Percentiles rank a stretch among this genome's conserved stretches.
phyloP scores from a whole-genome alignment of 305 asterid species.

The Lippia alba region DNA sequence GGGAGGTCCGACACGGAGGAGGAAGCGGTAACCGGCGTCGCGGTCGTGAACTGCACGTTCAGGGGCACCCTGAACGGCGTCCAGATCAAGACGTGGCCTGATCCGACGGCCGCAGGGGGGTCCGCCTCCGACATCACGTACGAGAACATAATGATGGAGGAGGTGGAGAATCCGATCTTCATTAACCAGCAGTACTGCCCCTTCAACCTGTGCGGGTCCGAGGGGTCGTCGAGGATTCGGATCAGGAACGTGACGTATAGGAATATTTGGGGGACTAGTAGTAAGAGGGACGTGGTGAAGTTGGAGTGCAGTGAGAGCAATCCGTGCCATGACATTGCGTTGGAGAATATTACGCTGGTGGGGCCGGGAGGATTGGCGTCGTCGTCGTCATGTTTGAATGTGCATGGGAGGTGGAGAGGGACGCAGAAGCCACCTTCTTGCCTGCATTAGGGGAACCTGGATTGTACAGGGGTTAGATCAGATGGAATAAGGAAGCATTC shows the following conservation, averaged over 20 bases:
- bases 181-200: constrained; percentile 59
- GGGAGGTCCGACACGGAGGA: constrained; percentile 36
- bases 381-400: constrained; percentile 37
- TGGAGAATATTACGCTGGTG: constrained; percentile 34
- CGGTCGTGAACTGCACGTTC: constrained; percentile 43
- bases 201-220: constrained; percentile 24
- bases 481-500: too few species aligned
- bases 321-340: constrained; percentile 38
- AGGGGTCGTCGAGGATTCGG: constrained; percentile 41
- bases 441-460: constrained; percentile 13
- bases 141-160: constrained; percentile 33
- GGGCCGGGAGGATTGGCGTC: constrained; percentile 35
- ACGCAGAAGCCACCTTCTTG: constrained; percentile 37
- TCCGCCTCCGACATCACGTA: constrained; percentile 38
- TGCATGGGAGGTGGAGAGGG: constrained; percentile 29
- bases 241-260: constrained; percentile 36
- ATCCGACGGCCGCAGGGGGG: constrained; percentile 36
- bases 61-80: constrained; percentile 44
- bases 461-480: too few species aligned
- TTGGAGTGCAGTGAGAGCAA: constrained; percentile 34
- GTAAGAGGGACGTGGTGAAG: constrained; percentile 37
- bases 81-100: constrained; percentile 57
- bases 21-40: constrained; percentile 37
- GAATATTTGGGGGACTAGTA: constrained; percentile 40
- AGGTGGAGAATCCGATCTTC: constrained; percentile 46